phyloP scores from a whole-genome alignment of 306 rosid genomes.

The Quillaja saponaria region DNA sequence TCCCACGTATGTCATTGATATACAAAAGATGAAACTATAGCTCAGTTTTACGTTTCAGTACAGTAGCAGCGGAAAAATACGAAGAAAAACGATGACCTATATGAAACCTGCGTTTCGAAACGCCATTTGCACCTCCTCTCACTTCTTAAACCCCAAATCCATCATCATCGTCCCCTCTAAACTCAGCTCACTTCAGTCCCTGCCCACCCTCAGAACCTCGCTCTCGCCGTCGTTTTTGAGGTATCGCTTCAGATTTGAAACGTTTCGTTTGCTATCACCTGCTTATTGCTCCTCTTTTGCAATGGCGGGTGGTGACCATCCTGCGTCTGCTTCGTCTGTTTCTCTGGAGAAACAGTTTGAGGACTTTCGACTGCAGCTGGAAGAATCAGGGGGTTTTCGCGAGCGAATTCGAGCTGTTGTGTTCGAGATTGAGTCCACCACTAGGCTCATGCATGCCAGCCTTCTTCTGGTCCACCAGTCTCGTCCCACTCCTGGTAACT shows the following conservation, averaged over 20 bases:
- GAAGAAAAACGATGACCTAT: slow-evolving; percentile 31
- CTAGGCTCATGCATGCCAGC: slow-evolving; percentile 66
- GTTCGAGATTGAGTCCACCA: slow-evolving; percentile 74
- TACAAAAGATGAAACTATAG: too few species aligned
- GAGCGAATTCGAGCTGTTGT: slow-evolving; percentile 78
- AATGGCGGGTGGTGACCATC: slow-evolving; percentile 51
- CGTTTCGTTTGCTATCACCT: slow-evolving; percentile 27
- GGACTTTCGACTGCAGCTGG: slow-evolving; percentile 63
- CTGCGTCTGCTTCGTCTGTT: slow-evolving; percentile 33
- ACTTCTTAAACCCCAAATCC: too few species aligned
- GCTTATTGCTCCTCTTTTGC: slow-evolving; percentile 37
- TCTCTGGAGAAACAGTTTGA: slow-evolving; percentile 78
- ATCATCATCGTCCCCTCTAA: too few species aligned
- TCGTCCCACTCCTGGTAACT: slow-evolving; percentile 77
- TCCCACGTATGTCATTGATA: too few species aligned
- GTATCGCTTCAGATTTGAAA: slow-evolving; percentile 8
- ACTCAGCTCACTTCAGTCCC: too few species aligned
- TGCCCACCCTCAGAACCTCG: not conserved
- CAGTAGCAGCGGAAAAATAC: too few species aligned
- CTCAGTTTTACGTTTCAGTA: not conserved
- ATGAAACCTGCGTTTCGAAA: slow-evolving; percentile 39
- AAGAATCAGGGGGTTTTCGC: slow-evolving; percentile 66
- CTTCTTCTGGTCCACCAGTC: slow-evolving; percentile 88
- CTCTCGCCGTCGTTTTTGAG: slow-evolving; percentile 20
- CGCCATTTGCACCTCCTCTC: too few species aligned